phyloP scores from a whole-genome alignment of 1,139 yeast species.

The Magnusiomyces suaveolens region DNA sequence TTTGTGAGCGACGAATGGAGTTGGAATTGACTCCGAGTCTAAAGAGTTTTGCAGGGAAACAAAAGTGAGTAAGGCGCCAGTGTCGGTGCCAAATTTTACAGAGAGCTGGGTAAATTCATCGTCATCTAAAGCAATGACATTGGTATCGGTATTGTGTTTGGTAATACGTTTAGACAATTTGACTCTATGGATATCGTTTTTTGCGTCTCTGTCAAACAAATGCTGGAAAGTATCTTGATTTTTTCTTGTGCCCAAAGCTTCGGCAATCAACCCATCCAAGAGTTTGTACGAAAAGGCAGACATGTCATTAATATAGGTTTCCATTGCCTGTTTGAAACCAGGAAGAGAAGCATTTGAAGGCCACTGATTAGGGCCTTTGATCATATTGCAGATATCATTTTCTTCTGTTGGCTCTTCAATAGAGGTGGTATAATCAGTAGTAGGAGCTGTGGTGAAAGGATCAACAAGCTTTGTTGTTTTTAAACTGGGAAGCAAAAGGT shows the following conservation, averaged over 20 bases:
- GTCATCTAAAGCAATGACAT: neutral
- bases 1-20: neutral
- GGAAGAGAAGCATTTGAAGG: conserved; percentile 5
- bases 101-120: neutral
- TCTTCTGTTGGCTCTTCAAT: conserved; percentile 1
- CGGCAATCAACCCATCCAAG: conserved; percentile 4
- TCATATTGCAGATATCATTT: conserved; percentile 2
- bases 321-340: conserved; percentile 4
- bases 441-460: conserved; percentile 1
- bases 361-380: conserved; percentile 12
- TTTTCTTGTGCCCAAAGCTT: conserved; percentile 5
- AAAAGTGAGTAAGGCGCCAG: neutral
- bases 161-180: neutral
- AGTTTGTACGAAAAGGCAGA: conserved; percentile 1
- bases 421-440: neutral
- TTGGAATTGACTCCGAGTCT: neutral
- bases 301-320: conserved; percentile 5
- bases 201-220: neutral
- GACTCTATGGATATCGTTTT: neutral
- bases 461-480: neutral
- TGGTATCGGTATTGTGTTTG: neutral
- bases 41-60: neutral
- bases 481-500: conserved; percentile 2
- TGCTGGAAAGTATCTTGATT: neutral
- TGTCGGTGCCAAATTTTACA: neutral